Conservation (phyloP, 345 rosid genomes). For the Eucalyptus brandiana region DNA sequence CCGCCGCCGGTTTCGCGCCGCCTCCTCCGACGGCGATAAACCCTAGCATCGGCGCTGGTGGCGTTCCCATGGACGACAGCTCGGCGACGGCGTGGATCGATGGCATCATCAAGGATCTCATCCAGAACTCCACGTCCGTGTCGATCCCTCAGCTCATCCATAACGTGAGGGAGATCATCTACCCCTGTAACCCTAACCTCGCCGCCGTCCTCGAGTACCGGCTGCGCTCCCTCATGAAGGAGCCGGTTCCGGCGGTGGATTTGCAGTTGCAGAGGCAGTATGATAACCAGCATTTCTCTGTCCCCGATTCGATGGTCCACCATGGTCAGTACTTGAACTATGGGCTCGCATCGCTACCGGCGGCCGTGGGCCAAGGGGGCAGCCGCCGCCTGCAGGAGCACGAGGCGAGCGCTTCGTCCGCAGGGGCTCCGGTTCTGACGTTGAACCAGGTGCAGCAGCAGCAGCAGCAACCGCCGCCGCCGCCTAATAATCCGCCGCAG, state of each 20-base stretch:
- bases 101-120: conserved; percentile 76
- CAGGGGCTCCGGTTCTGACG: conserved; percentile 10
- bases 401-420: not conserved
- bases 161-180: conserved; percentile 86
- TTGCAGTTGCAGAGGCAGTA: conserved; percentile 1
- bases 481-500: not conserved
- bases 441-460: conserved; percentile 10
- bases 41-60: not conserved
- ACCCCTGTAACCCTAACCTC: conserved; percentile 90
- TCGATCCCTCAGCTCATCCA: conserved; percentile 97
- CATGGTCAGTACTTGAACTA: not conserved
- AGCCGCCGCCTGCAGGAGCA: not conserved
- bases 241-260: conserved; percentile 2
- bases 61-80: conserved; percentile 43
- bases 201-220: conserved; percentile 77
- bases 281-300: not conserved
- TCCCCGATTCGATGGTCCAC: conserved; percentile 6
- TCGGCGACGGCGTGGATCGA: conserved; percentile 81
- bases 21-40: not conserved
- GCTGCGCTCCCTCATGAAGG: conserved; percentile 57
- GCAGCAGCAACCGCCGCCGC: not conserved
- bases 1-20: not conserved
- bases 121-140: conserved; percentile 56
- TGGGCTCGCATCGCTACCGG: not conserved
- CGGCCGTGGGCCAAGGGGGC: not conserved